Percentiles rank a stretch among this genome's conserved stretches.
Conservation (phyloP, 345 rosid genomes). For the Populus deltoides region DNA sequence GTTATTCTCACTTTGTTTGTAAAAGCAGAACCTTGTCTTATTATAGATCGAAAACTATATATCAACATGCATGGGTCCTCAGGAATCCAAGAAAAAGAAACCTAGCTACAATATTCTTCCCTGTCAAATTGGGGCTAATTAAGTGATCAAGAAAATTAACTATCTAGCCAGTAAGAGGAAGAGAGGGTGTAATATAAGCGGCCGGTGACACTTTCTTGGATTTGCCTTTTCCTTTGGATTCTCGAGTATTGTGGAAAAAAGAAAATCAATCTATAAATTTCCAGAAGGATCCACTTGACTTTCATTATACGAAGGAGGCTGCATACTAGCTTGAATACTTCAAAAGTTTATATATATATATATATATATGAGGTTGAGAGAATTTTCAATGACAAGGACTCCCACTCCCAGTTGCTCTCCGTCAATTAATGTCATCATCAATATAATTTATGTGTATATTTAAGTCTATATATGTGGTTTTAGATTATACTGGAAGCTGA, state of each 20-base stretch:
- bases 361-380: not conserved
- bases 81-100: conserved; percentile 26
- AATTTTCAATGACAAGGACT: conserved; percentile 44
- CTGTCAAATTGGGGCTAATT: not conserved
- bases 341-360: not conserved
- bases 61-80: conserved; percentile 16
- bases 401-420: conserved; percentile 6
- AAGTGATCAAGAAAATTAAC: not conserved
- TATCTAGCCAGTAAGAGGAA: not conserved
- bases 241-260: conserved; percentile 6
- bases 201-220: conserved; percentile 13
- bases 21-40: conserved; percentile 49
- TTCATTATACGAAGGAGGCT: not conserved
- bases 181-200: not conserved
- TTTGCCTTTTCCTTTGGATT: not conserved
- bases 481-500: conserved; percentile 23
- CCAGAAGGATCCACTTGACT: conserved; percentile 27
- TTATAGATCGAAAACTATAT: conserved; percentile 19
- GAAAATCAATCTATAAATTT: conserved; percentile 7
- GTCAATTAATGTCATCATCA: not conserved
- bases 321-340: not conserved
- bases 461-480: not conserved
- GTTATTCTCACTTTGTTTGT: conserved; percentile 5
- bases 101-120: not conserved
- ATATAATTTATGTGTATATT: not conserved